Conservation (phyloP, 345 rosid species). For the Carallia pectinifolia region DNA sequence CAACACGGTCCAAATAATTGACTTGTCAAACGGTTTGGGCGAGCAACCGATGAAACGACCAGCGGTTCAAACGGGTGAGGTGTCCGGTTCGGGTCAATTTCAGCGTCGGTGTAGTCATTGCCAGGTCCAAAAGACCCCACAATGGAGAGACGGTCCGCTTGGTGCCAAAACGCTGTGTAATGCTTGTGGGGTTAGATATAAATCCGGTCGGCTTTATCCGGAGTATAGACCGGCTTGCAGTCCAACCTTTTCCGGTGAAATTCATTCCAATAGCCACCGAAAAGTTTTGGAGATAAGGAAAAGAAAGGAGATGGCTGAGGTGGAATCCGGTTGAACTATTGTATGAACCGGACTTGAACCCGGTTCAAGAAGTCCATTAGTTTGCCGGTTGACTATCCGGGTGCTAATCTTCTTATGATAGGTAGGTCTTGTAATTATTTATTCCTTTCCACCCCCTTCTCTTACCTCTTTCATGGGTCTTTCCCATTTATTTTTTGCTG, state of each 20-base stretch:
- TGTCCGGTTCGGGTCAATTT: constrained; percentile 17
- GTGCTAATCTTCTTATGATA: neutral
- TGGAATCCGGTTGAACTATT: constrained; percentile 22
- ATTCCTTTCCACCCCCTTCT: neutral
- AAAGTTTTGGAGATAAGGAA: constrained; percentile 55
- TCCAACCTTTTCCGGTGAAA: constrained; percentile 44
- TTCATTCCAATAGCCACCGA: constrained; percentile 56
- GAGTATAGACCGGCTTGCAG: constrained; percentile 68
- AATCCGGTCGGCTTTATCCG: constrained; percentile 60
- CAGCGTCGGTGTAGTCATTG: constrained; percentile 56
- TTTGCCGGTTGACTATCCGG: constrained; percentile 4
- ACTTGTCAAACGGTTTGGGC: neutral
- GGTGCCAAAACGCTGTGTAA: constrained; percentile 61
- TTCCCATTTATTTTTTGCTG: neutral
- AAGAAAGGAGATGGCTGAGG: constrained; percentile 28
- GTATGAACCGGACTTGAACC: constrained; percentile 2
- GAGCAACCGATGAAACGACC: constrained; percentile 37
- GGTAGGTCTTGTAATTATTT: neutral
- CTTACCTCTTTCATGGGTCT: neutral
- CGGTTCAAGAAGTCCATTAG: constrained; percentile 5
- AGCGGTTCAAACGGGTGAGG: constrained; percentile 20
- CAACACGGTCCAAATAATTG: constrained; percentile 4
- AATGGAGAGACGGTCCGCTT: constrained; percentile 61
- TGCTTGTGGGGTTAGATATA: constrained; percentile 60
- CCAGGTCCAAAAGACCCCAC: constrained; percentile 56